Evolutionary conservation across 495 filamentous ascomycete species (phyloP), one percentile per base, ranked within the genome.

Genomic region (Lepidopterella palustris): DNA sequence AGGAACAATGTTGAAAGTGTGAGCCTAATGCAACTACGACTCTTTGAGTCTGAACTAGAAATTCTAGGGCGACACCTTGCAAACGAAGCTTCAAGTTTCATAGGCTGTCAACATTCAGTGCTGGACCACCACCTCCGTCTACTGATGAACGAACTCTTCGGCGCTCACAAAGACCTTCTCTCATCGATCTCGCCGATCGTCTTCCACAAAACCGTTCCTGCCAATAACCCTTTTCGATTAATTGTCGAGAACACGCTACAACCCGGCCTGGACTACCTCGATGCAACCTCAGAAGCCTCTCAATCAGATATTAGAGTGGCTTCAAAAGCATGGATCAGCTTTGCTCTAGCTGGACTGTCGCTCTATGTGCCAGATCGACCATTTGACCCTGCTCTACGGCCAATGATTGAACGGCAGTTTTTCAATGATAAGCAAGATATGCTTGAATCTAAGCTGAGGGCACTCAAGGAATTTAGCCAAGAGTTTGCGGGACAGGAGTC

Each of bases 341-440:
- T 67, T 20, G 64, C 60, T 11, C 49, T 67, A 28, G 49, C 60
- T 5, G 64, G 64, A 18, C 48, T 99, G 26, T 80, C 81, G 45
- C 79, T 97, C 6, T 97, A 90, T 65, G 85, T 97, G 3, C 91
- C 95, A 0, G 86, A 95, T 69, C 83, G 84, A 67, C 79, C 87
- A 2, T 92, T 88, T 59, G 93, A 99, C 70, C 93, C 93, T 11
- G 89, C 92, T 24, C 76, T 92, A 56, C 80, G 82, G 56, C 78
- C 87, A n/a, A 80, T 85, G 39, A 75, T 97, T 4, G 83, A 90
- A 63, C 79, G 83, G 28, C 78, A 84, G 58, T 79, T 85, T 18
- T 82, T 93, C 59, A 62, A 77, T 1, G 77, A 83, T 53, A 73
- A 85, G 2, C 78, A 78, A 28, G 58, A 65, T 6, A 76, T 78